These are phyloP conservation scores for Edaphochlamys debaryana DNA, from an alignment of 139 green algal genomes.

Conservation along the genomic window DNA sequence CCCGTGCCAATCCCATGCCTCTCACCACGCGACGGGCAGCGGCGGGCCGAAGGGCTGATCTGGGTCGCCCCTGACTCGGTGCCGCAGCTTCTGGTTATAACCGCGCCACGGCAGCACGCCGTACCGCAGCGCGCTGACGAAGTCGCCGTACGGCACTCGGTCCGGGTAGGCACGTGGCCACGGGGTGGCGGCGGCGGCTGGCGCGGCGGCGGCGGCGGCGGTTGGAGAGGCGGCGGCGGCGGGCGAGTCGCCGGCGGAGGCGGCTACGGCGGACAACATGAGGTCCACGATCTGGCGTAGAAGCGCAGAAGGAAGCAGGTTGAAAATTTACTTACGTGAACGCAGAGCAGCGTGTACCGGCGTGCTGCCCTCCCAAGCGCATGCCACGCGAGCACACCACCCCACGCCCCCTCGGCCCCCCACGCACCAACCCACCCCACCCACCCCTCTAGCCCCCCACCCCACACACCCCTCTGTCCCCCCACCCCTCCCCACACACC, in stretches of 20 bases:
- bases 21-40: no score
- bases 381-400: no score
- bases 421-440: background rate
- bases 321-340: background rate
- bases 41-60: conserved; percentile 21
- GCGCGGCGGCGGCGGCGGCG: no score
- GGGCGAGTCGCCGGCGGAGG: no score
- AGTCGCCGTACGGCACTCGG: conserved; percentile 10
- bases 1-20: no score
- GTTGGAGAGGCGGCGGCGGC: no score
- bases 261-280: background rate
- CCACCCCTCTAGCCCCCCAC: background rate
- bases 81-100: conserved; percentile 20
- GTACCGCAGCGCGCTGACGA: conserved; percentile 28
- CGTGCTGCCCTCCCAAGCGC: no score
- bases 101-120: conserved; percentile 23
- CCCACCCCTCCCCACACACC: no score
- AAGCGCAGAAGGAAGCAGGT: background rate
- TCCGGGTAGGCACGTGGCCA: no score
- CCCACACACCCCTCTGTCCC: background rate
- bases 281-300: conserved; percentile 10
- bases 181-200: no score
- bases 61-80: conserved; percentile 13
- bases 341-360: no score
- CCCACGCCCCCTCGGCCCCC: no score